phyloP scores from a whole-genome alignment of 495 filamentous ascomycete genomes.

The Jackrogersella multiformis region DNA sequence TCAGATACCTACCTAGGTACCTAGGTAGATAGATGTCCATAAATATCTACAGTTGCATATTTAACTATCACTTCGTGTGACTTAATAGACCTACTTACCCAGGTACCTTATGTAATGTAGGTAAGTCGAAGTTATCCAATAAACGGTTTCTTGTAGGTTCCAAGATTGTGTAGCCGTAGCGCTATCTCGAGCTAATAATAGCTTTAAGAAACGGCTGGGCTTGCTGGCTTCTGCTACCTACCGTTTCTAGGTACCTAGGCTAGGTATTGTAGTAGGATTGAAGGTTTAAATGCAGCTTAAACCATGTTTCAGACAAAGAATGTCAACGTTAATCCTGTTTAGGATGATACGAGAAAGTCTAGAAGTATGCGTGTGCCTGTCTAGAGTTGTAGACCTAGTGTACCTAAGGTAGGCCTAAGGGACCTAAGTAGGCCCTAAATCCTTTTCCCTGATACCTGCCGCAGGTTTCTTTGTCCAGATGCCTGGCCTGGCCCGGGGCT shows the following conservation, averaged over 20 bases:
- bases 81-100: constrained; percentile 1
- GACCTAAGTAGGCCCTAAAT: constrained; percentile 20
- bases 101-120: not conserved
- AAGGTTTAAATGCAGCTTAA: constrained; percentile 29
- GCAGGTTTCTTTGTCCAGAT: constrained; percentile 11
- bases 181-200: constrained; percentile 30
- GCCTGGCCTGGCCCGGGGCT: not conserved
- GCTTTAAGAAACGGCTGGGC: constrained; percentile 12
- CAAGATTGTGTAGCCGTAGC: constrained; percentile 5
- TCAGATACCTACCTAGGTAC: not conserved
- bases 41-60: not conserved
- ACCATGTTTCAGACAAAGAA: constrained; percentile 39
- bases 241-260: not conserved
- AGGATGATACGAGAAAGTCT: constrained; percentile 31
- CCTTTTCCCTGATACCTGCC: constrained; percentile 10
- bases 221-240: constrained; percentile 14
- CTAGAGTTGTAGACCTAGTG: constrained; percentile 21
- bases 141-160: constrained; percentile 12
- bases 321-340: constrained; percentile 20
- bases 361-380: constrained; percentile 13
- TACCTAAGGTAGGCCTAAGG: too few relatives aligned
- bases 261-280: too few relatives aligned
- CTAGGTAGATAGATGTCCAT: not conserved
- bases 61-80: constrained; percentile 5
- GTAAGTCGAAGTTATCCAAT: constrained; percentile 2